Percentiles rank a stretch among this genome's conserved stretches.
Evolutionary conservation across 179 eudicot species (phyloP).

Genomic region (Gypsophila paniculata): DNA sequence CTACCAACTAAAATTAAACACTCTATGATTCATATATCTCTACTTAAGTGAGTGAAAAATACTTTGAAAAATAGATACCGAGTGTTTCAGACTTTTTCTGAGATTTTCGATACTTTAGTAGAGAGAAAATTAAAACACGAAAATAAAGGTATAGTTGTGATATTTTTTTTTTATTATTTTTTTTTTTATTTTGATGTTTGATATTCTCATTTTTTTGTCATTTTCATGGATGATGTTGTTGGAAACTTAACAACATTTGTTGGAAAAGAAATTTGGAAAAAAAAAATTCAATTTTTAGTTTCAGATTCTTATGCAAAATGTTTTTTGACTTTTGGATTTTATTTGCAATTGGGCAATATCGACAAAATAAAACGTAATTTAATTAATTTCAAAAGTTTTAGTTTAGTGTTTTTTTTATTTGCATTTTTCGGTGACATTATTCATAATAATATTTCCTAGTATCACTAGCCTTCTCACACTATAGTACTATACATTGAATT

Average conservation of each 20-base stretch:
- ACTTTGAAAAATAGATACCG: no score
- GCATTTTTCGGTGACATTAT: no score
- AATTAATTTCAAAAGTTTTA: constrained; percentile 19
- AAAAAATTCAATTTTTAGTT: background rate
- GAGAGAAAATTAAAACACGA: background rate
- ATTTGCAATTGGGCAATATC: background rate
- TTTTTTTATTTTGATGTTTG: background rate
- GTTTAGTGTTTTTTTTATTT: no score
- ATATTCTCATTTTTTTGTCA: background rate
- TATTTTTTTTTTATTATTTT: background rate
- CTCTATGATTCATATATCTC: constrained; percentile 5
- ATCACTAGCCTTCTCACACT: no score
- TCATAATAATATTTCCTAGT: no score
- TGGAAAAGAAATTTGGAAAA: background rate
- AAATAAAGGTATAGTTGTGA: no score
- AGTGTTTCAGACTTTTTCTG: no score
- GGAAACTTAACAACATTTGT: constrained; percentile 11
- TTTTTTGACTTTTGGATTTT: background rate
- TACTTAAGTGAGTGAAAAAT: constrained; percentile 17
- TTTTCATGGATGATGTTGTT: constrained; percentile 5
- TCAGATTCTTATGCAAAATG: no score
- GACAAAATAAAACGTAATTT: no score
- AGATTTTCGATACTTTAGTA: background rate
- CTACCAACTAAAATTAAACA: constrained; percentile 20
- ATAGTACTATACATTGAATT: background rate